Evolutionary conservation across 1,139 yeast species (phyloP), one percentile per base, ranked within the genome.

Genomic region (Magnusiomyces sp.): DNA sequence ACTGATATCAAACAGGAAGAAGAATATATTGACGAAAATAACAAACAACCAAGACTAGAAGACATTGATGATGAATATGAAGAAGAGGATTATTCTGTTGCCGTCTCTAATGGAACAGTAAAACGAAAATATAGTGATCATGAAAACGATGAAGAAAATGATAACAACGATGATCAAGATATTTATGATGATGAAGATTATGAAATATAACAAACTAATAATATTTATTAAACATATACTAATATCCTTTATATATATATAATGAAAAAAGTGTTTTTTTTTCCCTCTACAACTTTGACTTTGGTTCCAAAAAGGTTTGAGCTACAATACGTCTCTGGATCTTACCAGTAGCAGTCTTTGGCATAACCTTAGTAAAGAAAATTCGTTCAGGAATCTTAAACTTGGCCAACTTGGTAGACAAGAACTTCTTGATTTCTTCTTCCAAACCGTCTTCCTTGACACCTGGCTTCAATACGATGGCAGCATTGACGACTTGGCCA

Each of bases 331-430:
- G 69, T 58, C 87, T 71, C 63, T 81, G 85, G 49, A 81, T 77
- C 69, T 81, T 81, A 37, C 87, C 87, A 1, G 87, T 81, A 2
- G 87, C 82, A 2, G 85, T 79, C 71, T 81, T 81, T 55, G 87
- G 87, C 64, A 81, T 71, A 36, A 70, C 67, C 23, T 79, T 75
- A n/a, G 81, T 78, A 58, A 81, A 76, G 62, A 70, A 78, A 45
- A 79, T 70, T 63, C 70, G 71, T 31, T 65, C 68, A 0, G 87
- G 87, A 17, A 81, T 69, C 65, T 81, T 81, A 67, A 79, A 81
- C 48, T 69, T 63, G 32, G 83, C 71, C 2, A 80, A 65, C 57
- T 71, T 74, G 11, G 62, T 65, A 14, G 62, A 61, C 63, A 81
- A 58, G 58, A 68, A 79, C 9, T 65, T 58, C 53, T 69, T 66